phyloP scores from a whole-genome alignment of 192 early-diverging fungal genomes.

The Coemansia pectinata region DNA sequence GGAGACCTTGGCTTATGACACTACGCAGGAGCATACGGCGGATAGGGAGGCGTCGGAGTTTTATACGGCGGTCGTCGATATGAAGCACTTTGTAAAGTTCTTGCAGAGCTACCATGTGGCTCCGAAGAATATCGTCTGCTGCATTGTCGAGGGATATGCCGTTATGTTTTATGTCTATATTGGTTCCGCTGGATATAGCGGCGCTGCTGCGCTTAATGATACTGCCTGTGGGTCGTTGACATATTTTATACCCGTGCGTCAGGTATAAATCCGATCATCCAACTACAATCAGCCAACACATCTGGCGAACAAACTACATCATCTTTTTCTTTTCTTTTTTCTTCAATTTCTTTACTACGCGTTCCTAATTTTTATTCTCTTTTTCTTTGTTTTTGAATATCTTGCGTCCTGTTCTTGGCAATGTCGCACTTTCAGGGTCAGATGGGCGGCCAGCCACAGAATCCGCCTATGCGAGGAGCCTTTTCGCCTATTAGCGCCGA shows the following conservation, averaged over 20 bases:
- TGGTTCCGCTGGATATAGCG: conserved; percentile 33
- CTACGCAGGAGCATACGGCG: conserved; percentile 34
- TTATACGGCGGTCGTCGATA: conserved; percentile 67
- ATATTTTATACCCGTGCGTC: conserved; percentile 49
- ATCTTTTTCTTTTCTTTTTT: conserved; percentile 2
- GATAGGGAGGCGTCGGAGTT: conserved; percentile 52
- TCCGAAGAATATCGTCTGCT: conserved; percentile 79
- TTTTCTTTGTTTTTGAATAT: neutral
- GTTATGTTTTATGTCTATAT: conserved; percentile 57
- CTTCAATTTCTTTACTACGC: neutral
- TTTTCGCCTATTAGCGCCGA: conserved; percentile 49
- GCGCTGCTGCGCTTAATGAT: conserved; percentile 29
- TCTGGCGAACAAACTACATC: neutral
- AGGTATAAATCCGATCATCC: conserved; percentile 14
- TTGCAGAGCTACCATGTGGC: conserved; percentile 72
- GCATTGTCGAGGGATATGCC: conserved; percentile 53
- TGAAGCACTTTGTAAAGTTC: conserved; percentile 76
- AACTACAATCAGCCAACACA: neutral
- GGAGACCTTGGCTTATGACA: conserved; percentile 62
- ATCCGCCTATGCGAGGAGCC: conserved; percentile 50
- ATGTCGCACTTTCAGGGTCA: conserved; percentile 45
- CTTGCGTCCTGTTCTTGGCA: neutral
- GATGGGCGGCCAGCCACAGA: conserved; percentile 39
- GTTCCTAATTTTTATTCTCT: conserved; percentile 1
- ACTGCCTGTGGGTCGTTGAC: conserved; percentile 51